Base-by-base conservation (phyloP, 1,139 yeast species). In the Yarrowia galli region DNA sequence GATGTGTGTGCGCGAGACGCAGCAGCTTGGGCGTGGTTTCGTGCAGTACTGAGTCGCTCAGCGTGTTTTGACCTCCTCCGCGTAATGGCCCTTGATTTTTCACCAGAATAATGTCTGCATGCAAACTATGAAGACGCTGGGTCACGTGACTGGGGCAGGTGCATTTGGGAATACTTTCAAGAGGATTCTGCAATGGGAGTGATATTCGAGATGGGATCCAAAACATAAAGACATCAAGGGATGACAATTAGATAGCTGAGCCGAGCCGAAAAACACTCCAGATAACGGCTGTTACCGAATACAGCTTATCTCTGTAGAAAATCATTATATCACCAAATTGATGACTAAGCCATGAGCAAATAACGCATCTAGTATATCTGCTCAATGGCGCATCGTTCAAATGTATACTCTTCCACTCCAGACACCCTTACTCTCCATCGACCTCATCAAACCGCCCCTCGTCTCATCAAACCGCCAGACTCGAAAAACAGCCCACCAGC, bases 71-170 rank as follows among this genome's bases (percentile, higher is more conserved):
- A 40, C 61, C 61, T 28, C 61, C 46, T 54, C 46, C 61, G 46
- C 46, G n/a, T n/a, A 3, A 40, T 54, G 46, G 46, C 61, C 61
- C 61, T 23, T 4, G 46, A 38, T 38, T 40, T 54, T 40, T 40
- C 61, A 54, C 61, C 46, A 25, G 32, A 40, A 40, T 23, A 54
- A n/a, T 40, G 61, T 49, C 61, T 54, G 61, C 61, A 54, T 36
- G 61, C 46, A 54, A 54, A 54, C 61, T 54, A 40, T 54, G 60
- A 28, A 20, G 10, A 1, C n/a, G 20, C 20, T 32, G 28, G 12
- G 61, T 54, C 61, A 54, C 28, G 61, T 54, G 61, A 53, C 12
- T 2, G 5, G 20, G 18, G 16, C 4, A 8, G 20, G 15, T 35
- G n/a, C n/a, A n/a, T 5, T 6, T 28, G 36, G 36, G 12, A 35